phyloP scores from a whole-genome alignment of 176 grass and related monocot species.

The Pontederia paniculata region DNA sequence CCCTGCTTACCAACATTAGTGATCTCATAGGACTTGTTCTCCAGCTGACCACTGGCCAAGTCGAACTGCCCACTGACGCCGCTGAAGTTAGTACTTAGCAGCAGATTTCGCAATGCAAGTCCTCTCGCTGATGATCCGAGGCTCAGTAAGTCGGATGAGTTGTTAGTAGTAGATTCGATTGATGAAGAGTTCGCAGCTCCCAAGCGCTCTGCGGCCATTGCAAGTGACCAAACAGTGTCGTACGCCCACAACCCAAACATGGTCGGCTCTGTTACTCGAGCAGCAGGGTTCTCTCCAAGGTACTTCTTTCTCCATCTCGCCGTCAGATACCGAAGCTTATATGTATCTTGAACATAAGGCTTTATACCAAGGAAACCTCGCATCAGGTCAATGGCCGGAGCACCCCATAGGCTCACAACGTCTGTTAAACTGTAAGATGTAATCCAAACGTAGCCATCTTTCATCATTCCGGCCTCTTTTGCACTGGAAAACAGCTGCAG shows the following conservation, averaged over 20 bases:
- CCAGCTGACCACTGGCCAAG: slow-evolving; percentile 42
- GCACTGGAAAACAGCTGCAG: slow-evolving; percentile 39
- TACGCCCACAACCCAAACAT: slow-evolving; percentile 56
- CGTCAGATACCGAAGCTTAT: slow-evolving; percentile 17
- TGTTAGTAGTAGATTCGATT: slow-evolving; percentile 10
- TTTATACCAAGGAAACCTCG: slow-evolving; percentile 57
- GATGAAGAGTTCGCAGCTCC: slow-evolving; percentile 23
- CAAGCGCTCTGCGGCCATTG: slow-evolving; percentile 33
- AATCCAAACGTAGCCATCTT: slow-evolving; percentile 56
- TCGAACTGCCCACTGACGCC: slow-evolving; percentile 38
- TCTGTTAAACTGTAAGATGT: slow-evolving; percentile 64
- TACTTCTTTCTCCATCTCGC: slow-evolving; percentile 40
- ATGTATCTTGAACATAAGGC: slow-evolving; percentile 30
- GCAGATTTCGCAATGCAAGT: slow-evolving; percentile 8
- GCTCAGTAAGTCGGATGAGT: slow-evolving; percentile 39
- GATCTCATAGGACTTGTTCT: slow-evolving; percentile 42
- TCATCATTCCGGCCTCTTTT: slow-evolving; percentile 44
- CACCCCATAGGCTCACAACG: slow-evolving; percentile 36
- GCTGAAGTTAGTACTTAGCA: slow-evolving; percentile 26
- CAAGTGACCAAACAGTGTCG: slow-evolving; percentile 58
- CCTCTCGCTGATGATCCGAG: slow-evolving; percentile 32
- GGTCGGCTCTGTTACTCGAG: slow-evolving; percentile 21
- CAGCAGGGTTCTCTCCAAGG: slow-evolving; percentile 10
- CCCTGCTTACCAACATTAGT: slow-evolving; percentile 23
- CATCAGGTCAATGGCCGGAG: slow-evolving; percentile 45